Conservation (phyloP, 495 filamentous ascomycete genomes). For the Parachaetomium inaequale region DNA sequence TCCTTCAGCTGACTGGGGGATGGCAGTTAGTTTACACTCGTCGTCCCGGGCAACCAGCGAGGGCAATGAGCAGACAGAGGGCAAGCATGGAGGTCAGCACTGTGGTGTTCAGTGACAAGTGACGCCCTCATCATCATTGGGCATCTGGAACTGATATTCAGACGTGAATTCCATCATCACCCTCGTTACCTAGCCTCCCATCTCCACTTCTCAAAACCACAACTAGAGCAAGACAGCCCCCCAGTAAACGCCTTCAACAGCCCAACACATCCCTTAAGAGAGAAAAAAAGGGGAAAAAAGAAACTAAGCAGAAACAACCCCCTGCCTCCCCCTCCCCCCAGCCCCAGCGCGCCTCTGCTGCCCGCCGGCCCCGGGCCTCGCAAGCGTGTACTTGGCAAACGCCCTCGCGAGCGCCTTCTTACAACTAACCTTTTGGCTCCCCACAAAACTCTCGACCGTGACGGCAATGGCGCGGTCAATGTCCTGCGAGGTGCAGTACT, state of each 20-base stretch:
- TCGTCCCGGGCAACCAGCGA: too few relatives aligned
- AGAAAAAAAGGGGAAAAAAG: background rate
- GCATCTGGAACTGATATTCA: too few relatives aligned
- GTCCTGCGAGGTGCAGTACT: slow-evolving; percentile 84
- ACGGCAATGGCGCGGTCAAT: slow-evolving; percentile 97
- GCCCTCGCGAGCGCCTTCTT: slow-evolving; percentile 96
- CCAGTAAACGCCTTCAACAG: background rate
- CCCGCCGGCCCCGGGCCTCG: slow-evolving; percentile 35
- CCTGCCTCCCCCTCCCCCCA: background rate
- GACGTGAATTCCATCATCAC: background rate
- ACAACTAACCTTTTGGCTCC: slow-evolving; percentile 93
- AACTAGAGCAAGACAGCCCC: background rate
- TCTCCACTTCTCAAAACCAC: background rate
- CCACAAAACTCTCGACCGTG: slow-evolving; percentile 93
- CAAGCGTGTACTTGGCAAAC: slow-evolving; percentile 88
- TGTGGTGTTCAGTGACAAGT: too few relatives aligned
- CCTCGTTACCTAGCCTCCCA: background rate
- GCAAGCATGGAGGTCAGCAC: too few relatives aligned
- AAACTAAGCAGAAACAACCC: background rate
- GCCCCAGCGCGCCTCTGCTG: background rate
- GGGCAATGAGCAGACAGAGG: too few relatives aligned
- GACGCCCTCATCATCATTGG: too few relatives aligned
- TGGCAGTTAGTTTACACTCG: too few relatives aligned
- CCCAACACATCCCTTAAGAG: background rate
- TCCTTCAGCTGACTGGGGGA: too few relatives aligned